These are phyloP conservation scores for Pseudocercospora eumusae DNA, from an alignment of 2,329 filamentous ascomycete species.

Conservation along the genomic window DNA sequence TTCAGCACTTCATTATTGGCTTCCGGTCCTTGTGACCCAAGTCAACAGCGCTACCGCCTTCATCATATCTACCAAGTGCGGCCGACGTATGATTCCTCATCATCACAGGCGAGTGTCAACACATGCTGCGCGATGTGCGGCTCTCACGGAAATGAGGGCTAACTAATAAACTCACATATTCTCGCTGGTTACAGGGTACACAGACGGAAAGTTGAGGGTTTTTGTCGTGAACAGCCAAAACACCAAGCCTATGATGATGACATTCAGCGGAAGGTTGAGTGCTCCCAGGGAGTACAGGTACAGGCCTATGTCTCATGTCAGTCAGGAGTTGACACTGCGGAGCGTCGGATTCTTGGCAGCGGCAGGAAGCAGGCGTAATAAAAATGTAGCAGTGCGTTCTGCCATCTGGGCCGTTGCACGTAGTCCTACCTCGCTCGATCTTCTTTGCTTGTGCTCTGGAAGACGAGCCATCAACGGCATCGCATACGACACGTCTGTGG, in stretches of 20 bases:
- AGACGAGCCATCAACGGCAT: conserved; percentile 54
- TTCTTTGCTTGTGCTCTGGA: conserved; percentile 45
- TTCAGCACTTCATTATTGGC: conserved; percentile 2
- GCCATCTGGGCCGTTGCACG: background rate
- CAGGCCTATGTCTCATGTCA: conserved; percentile 28
- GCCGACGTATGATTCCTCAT: conserved; percentile 59
- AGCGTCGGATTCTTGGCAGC: conserved; percentile 7
- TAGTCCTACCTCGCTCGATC: conserved; percentile 43
- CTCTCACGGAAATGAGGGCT: background rate
- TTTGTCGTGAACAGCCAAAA: conserved; percentile 58
- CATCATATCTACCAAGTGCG: conserved; percentile 57
- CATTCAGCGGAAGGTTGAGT: conserved; percentile 50
- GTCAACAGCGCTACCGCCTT: conserved; percentile 54
- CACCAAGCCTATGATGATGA: conserved; percentile 50
- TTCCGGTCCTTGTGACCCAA: conserved; percentile 54
- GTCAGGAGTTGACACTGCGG: conserved; percentile 1
- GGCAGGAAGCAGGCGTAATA: conserved; percentile 4
- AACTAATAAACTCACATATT: conserved; percentile 54
- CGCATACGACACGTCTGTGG: conserved; percentile 55
- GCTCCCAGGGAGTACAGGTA: conserved; percentile 52
- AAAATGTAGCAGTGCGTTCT: background rate
- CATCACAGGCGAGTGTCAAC: conserved; percentile 3
- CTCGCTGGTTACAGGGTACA: conserved; percentile 53
- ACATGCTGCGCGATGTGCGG: background rate
- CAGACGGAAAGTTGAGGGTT: conserved; percentile 58